phyloP scores from a whole-genome alignment of 345 rosid species.

The Lepidium aucheri region DNA sequence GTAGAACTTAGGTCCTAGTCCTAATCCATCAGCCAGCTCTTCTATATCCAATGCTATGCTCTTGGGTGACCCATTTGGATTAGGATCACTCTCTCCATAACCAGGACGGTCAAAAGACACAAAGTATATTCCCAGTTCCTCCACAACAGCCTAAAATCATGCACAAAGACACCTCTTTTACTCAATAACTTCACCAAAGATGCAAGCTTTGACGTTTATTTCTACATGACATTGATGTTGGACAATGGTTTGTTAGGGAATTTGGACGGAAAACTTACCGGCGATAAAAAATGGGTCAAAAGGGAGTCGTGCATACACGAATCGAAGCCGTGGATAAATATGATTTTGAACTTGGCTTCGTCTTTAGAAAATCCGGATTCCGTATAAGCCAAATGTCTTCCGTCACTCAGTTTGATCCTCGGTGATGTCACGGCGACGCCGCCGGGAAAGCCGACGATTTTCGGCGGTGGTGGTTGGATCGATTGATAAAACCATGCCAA shows the following conservation, averaged over 20 bases:
- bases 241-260: background rate
- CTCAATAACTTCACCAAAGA: background rate
- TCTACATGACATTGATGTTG: background rate
- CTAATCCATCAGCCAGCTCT: constrained; percentile 40
- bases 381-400: constrained; percentile 47
- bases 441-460: constrained; percentile 32
- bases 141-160: constrained; percentile 32
- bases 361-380: constrained; percentile 39
- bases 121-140: constrained; percentile 31
- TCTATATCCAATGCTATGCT: constrained; percentile 41
- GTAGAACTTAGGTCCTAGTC: constrained; percentile 38
- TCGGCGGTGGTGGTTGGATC: constrained; percentile 39
- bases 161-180: background rate
- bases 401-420: constrained; percentile 48
- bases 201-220: background rate
- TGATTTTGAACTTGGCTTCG: constrained; percentile 34
- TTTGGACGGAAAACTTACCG: constrained; percentile 22
- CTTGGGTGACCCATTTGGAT: constrained; percentile 32
- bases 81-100: constrained; percentile 46
- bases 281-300: constrained; percentile 16
- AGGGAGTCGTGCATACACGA: constrained; percentile 31
- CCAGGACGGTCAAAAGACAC: constrained; percentile 48
- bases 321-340: constrained; percentile 41
- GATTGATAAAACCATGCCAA: constrained; percentile 38
- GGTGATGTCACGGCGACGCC: constrained; percentile 34